A percentile compares a stretch with the other conserved stretches of the same genome.
phyloP scores from a whole-genome alignment of 2,329 filamentous ascomycete genomes.

The Cladosporium sp. region DNA sequence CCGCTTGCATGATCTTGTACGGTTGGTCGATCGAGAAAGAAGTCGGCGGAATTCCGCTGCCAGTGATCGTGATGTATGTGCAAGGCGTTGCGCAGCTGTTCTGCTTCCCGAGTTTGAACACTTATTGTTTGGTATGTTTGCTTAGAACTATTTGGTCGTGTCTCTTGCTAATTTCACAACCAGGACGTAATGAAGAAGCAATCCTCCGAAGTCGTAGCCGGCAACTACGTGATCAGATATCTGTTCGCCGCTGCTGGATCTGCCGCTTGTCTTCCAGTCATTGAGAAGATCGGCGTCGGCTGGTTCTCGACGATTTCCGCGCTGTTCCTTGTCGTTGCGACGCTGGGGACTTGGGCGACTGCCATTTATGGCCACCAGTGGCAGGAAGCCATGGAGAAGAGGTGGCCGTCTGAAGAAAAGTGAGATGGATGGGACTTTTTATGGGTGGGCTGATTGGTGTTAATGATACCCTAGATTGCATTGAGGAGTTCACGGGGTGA shows the following conservation, averaged over 20 bases:
- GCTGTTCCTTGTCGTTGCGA: slow-evolving; percentile 47
- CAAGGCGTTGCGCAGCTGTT: slow-evolving; percentile 72
- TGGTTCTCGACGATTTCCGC: slow-evolving; percentile 74
- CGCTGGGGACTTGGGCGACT: slow-evolving; percentile 45
- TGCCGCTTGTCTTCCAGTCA: slow-evolving; percentile 67
- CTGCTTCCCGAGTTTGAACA: slow-evolving; percentile 71
- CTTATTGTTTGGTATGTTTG: slow-evolving; percentile 59
- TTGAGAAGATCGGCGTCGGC: slow-evolving; percentile 71
- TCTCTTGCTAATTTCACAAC: neutral
- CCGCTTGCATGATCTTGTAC: slow-evolving; percentile 62
- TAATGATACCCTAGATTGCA: neutral
- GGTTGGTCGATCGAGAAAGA: slow-evolving; percentile 59
- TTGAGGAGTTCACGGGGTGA: neutral
- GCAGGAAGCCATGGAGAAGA: slow-evolving; percentile 5
- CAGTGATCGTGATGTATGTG: slow-evolving; percentile 68
- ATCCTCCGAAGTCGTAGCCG: slow-evolving; percentile 66
- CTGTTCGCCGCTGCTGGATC: slow-evolving; percentile 68
- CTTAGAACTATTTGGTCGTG: no score
- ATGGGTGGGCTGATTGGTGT: neutral
- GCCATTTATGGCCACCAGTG: slow-evolving; percentile 44
- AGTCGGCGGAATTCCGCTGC: slow-evolving; percentile 55
- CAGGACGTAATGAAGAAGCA: slow-evolving; percentile 68
- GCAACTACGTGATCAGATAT: slow-evolving; percentile 76
- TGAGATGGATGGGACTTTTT: neutral
- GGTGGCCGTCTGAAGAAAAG: neutral